A percentile compares a stretch with the other conserved stretches of the same genome.
Conservation (phyloP, 2,329 filamentous ascomycete genomes). For the Claviceps purpurea region DNA sequence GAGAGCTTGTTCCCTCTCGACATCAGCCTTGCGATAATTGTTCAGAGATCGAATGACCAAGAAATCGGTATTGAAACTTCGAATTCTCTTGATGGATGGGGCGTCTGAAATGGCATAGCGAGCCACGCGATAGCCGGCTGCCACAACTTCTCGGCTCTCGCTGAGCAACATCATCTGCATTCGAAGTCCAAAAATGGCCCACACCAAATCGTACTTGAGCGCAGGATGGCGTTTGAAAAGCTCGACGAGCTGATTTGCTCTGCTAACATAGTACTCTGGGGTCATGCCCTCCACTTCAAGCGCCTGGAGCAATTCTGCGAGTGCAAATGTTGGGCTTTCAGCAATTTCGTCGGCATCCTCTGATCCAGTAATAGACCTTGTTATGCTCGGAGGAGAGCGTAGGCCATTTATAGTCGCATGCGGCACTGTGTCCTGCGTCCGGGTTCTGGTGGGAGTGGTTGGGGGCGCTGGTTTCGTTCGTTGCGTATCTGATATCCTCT, state of each 20-base stretch:
- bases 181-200: constrained; percentile 85
- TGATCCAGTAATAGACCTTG: constrained; percentile 42
- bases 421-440: constrained; percentile 33
- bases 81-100: constrained; percentile 76
- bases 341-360: constrained; percentile 55
- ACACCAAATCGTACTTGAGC: constrained; percentile 90
- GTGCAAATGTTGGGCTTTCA: constrained; percentile 83
- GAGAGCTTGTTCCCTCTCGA: constrained; percentile 90
- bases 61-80: constrained; percentile 79
- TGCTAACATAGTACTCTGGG: constrained; percentile 88
- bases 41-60: constrained; percentile 81
- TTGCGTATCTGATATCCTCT: constrained; percentile 47
- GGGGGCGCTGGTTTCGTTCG: constrained; percentile 32
- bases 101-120: constrained; percentile 90
- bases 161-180: constrained; percentile 95
- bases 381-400: constrained; percentile 44
- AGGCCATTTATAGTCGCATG: constrained; percentile 27
- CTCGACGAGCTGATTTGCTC: constrained; percentile 85
- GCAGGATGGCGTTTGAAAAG: constrained; percentile 89
- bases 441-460: constrained; percentile 38
- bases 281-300: constrained; percentile 78
- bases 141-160: constrained; percentile 89
- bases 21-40: constrained; percentile 92
- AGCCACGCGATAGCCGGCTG: constrained; percentile 84
- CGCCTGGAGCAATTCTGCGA: constrained; percentile 81